Conservation (phyloP, 768 basidiomycete species). For the Asterophora lycoperdoides region DNA sequence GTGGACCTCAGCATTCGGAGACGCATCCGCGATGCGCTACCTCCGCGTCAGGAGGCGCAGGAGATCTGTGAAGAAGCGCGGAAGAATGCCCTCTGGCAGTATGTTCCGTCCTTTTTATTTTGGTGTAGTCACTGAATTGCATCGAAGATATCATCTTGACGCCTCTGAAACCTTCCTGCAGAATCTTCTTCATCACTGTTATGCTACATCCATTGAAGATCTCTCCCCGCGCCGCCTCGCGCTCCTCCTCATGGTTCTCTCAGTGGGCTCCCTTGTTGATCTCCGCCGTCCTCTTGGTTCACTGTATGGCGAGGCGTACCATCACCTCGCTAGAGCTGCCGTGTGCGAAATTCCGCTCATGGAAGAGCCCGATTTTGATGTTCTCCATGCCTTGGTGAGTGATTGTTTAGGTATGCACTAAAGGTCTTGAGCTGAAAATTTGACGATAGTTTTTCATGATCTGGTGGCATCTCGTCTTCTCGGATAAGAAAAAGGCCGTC, state of each 20-base stretch:
- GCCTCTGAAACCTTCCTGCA: slow-evolving; percentile 67
- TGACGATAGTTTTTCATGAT: slow-evolving; percentile 56
- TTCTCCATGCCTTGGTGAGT: slow-evolving; percentile 60
- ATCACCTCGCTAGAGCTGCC: slow-evolving; percentile 61
- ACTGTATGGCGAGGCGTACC: slow-evolving; percentile 60
- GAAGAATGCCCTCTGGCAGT: slow-evolving; percentile 73
- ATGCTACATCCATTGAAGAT: slow-evolving; percentile 53
- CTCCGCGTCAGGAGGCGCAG: slow-evolving; percentile 53
- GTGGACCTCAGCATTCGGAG: slow-evolving; percentile 60
- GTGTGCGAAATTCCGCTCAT: slow-evolving; percentile 72
- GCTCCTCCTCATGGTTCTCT: slow-evolving; percentile 66
- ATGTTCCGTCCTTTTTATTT: slow-evolving; percentile 25
- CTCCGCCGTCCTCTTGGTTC: slow-evolving; percentile 51
- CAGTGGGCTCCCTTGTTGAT: slow-evolving; percentile 69
- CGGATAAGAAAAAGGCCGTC: slow-evolving; percentile 67
- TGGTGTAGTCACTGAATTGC: slow-evolving; percentile 8
- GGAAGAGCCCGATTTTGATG: slow-evolving; percentile 72
- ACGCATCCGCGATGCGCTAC: slow-evolving; percentile 60
- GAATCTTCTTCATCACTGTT: slow-evolving; percentile 66
- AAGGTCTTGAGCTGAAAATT: background rate
- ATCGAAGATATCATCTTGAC: slow-evolving; percentile 59
- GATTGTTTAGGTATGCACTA: background rate
- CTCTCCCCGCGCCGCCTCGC: slow-evolving; percentile 65
- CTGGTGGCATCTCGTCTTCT: slow-evolving; percentile 71
- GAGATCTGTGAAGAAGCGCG: slow-evolving; percentile 61